Percentiles rank a stretch among this genome's conserved stretches.
Evolutionary conservation across 2,329 filamentous ascomycete genomes (phyloP).

Genomic region (Paradendryphiella salina): DNA sequence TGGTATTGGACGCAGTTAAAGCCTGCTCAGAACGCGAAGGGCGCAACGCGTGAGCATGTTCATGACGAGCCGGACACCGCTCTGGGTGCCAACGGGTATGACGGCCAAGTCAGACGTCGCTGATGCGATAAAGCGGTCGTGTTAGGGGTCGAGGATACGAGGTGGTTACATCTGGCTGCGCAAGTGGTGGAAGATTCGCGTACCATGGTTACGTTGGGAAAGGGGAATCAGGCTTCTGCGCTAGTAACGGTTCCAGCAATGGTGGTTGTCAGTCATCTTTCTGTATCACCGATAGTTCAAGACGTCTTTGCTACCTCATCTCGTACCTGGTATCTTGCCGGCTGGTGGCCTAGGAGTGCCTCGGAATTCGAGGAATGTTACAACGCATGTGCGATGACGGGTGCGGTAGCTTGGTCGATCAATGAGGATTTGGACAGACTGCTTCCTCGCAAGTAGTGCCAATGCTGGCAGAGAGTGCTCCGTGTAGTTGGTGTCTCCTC

Average conservation of each 20-base stretch:
- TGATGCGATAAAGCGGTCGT: constrained; percentile 2
- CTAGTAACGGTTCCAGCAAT: not conserved
- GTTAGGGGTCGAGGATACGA: not conserved
- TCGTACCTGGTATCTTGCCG: not conserved
- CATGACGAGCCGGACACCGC: constrained; percentile 8
- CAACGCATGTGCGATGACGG: not conserved
- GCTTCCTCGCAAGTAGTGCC: too few relatives aligned
- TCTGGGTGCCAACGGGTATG: constrained; percentile 10
- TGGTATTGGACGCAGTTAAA: constrained; percentile 30
- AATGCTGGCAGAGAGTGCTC: too few relatives aligned
- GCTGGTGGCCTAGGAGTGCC: not conserved
- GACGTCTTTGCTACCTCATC: not conserved
- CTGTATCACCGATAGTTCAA: not conserved
- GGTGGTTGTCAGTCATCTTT: not conserved
- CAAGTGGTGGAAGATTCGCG: not conserved
- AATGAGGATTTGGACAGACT: too few relatives aligned
- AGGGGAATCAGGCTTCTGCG: not conserved
- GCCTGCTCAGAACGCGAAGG: not conserved
- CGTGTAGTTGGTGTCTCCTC: too few relatives aligned
- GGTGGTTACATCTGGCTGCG: not conserved
- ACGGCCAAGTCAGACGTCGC: constrained; percentile 22
- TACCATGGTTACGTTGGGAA: not conserved
- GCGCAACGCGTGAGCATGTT: not conserved
- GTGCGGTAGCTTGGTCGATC: too few relatives aligned
- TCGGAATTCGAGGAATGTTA: not conserved